A percentile compares a stretch with the other conserved stretches of the same genome.
phyloP scores from a whole-genome alignment of 192 early-diverging fungal species.

The Coemansia sp. region DNA sequence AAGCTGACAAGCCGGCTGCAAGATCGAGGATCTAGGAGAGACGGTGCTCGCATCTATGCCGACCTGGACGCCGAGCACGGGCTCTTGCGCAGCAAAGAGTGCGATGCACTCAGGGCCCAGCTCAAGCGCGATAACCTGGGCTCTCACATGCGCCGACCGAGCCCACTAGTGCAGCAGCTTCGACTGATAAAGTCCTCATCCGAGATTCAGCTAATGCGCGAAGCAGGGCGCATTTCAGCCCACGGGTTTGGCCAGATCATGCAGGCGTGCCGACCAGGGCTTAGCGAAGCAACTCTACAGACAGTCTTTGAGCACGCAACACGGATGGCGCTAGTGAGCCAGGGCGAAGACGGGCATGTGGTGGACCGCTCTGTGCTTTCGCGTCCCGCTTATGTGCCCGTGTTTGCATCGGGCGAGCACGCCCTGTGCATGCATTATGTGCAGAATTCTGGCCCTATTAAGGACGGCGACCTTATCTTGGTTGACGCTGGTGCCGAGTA shows the following conservation, averaged over 20 bases:
- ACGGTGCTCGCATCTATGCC: slow-evolving; percentile 15
- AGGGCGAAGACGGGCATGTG: slow-evolving; percentile 53
- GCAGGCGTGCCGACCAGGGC: slow-evolving; percentile 66
- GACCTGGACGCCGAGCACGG: slow-evolving; percentile 29
- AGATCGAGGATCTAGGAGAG: not conserved
- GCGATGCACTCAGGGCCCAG: slow-evolving; percentile 7
- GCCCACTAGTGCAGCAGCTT: slow-evolving; percentile 67
- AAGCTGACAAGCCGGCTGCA: slow-evolving; percentile 14
- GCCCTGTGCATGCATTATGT: slow-evolving; percentile 95
- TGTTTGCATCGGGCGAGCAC: slow-evolving; percentile 89
- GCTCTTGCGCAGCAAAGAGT: slow-evolving; percentile 25
- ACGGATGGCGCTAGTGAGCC: slow-evolving; percentile 16
- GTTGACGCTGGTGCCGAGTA: slow-evolving; percentile 91
- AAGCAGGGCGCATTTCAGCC: slow-evolving; percentile 72
- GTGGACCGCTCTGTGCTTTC: slow-evolving; percentile 24
- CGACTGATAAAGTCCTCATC: slow-evolving; percentile 73
- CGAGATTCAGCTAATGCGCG: slow-evolving; percentile 77
- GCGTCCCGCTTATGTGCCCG: slow-evolving; percentile 88
- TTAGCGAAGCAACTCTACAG: slow-evolving; percentile 72
- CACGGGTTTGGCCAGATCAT: slow-evolving; percentile 79
- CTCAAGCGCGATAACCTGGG: slow-evolving; percentile 23
- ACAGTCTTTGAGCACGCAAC: slow-evolving; percentile 74
- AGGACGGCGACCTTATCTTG: slow-evolving; percentile 79
- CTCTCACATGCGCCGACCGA: slow-evolving; percentile 47
- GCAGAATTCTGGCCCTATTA: slow-evolving; percentile 62